phyloP scores from a whole-genome alignment of 2,329 filamentous ascomycete genomes.

The Dothistroma septosporum region DNA sequence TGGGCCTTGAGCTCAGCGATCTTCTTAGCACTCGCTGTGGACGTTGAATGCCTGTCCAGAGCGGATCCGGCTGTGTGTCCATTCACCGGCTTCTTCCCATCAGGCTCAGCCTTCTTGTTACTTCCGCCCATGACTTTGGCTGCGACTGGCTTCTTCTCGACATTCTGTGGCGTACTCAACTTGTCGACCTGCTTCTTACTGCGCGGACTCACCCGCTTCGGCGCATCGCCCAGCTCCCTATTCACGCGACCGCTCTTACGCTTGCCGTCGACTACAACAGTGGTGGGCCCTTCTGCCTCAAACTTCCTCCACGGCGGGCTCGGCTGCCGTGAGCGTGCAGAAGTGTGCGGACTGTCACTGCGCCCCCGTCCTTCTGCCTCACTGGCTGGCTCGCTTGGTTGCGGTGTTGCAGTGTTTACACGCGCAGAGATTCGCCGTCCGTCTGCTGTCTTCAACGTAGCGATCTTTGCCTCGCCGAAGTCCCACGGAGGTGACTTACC shows the following conservation, averaged over 20 bases:
- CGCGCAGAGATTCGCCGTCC: constrained; percentile 33
- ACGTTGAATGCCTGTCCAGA: constrained; percentile 14
- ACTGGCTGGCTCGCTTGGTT: constrained; percentile 18
- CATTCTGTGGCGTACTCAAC: constrained; percentile 19
- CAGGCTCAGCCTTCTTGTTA: constrained; percentile 13
- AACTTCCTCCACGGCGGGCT: constrained; percentile 95
- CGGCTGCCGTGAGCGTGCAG: constrained; percentile 43
- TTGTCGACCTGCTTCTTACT: constrained; percentile 31
- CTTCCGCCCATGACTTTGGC: constrained; percentile 16
- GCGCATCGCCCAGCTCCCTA: constrained; percentile 25
- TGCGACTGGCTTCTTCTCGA: constrained; percentile 15
- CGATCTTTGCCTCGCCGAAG: constrained; percentile 29
- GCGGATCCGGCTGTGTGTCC: not conserved
- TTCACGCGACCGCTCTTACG: constrained; percentile 60
- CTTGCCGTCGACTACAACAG: constrained; percentile 64
- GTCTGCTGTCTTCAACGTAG: constrained; percentile 32
- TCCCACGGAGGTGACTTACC: constrained; percentile 32
- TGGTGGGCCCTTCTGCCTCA: constrained; percentile 79
- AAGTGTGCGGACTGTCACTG: constrained; percentile 23
- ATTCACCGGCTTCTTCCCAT: constrained; percentile 12
- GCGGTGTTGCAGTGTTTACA: constrained; percentile 26
- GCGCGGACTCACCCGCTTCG: constrained; percentile 31
- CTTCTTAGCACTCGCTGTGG: constrained; percentile 17
- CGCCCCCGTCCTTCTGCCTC: constrained; percentile 19
- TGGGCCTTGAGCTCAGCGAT: constrained; percentile 31